Conservation (phyloP, 2,329 filamentous ascomycete species). For the Arthroderma sp. region DNA sequence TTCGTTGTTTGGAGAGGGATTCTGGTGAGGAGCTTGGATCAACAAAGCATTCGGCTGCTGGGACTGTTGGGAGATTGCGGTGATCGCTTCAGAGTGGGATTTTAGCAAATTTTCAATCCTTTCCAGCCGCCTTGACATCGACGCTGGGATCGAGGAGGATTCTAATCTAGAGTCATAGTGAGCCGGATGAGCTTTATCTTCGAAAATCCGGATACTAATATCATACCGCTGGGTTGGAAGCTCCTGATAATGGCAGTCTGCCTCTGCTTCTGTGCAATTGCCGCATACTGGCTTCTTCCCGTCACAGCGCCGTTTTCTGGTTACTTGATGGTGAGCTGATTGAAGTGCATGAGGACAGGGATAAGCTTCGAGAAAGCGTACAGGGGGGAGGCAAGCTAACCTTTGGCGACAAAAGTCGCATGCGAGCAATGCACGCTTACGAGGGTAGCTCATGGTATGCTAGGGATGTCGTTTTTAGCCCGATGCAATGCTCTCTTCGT, state of each 20-base stretch:
- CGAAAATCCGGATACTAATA: neutral
- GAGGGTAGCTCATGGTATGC: slow-evolving; percentile 5
- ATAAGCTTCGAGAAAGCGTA: neutral
- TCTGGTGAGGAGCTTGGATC: neutral
- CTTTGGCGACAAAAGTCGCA: slow-evolving; percentile 8
- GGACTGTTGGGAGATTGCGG: slow-evolving; percentile 1
- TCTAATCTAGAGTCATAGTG: slow-evolving; percentile 1
- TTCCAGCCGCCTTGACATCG: slow-evolving; percentile 3
- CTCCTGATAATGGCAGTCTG: slow-evolving; percentile 10
- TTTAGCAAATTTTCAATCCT: slow-evolving; percentile 3
- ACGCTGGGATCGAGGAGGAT: neutral
- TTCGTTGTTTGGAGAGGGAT: neutral
- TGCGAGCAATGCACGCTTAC: slow-evolving; percentile 7
- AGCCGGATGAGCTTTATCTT: neutral
- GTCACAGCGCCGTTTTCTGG: slow-evolving; percentile 10
- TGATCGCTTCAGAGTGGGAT: slow-evolving; percentile 3
- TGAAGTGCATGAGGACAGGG: neutral
- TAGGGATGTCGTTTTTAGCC: too few relatives aligned
- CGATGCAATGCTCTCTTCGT: too few relatives aligned
- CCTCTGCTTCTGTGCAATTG: slow-evolving; percentile 7
- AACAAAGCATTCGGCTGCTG: neutral
- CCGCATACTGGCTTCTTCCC: slow-evolving; percentile 9
- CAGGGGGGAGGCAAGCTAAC: slow-evolving; percentile 1
- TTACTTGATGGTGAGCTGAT: neutral
- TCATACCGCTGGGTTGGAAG: slow-evolving; percentile 8